Conservation (phyloP, 345 rosid species). For the Capsella bursapastoris region DNA sequence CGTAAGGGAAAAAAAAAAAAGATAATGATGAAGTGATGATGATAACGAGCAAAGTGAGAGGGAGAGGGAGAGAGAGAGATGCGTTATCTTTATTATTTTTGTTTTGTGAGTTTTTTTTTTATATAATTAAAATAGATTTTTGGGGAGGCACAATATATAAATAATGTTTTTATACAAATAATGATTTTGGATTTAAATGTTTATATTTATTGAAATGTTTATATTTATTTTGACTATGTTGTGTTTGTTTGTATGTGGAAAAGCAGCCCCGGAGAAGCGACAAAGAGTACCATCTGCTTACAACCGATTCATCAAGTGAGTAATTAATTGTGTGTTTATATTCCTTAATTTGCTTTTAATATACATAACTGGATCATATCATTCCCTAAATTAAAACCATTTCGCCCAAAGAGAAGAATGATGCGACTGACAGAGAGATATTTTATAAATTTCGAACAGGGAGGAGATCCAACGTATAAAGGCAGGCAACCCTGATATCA, state of each 20-base stretch:
- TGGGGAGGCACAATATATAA: neutral
- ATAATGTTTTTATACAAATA: neutral
- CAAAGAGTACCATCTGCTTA: conserved; percentile 99
- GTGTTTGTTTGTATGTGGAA: conserved; percentile 41
- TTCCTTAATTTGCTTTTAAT: too few species aligned
- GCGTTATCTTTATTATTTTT: conserved; percentile 38
- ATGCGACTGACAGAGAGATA: conserved; percentile 34
- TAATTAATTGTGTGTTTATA: too few species aligned
- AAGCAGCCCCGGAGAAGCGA: conserved; percentile 96
- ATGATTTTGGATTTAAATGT: neutral
- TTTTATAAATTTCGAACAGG: conserved; percentile 52
- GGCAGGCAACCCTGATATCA: conserved; percentile 94
- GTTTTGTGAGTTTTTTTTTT: conserved; percentile 18
- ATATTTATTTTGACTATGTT: conserved; percentile 25
- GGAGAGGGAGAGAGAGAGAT: conserved; percentile 45
- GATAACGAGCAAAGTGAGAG: conserved; percentile 33
- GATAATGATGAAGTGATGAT: conserved; percentile 45
- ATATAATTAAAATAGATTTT: conserved; percentile 33
- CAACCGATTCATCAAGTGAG: conserved; percentile 88
- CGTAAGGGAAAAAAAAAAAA: conserved; percentile 33
- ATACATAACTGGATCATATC: neutral
- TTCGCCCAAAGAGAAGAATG: neutral
- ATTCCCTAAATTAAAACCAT: conserved; percentile 9
- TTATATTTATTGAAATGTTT: neutral
- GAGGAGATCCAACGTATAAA: conserved; percentile 99